phyloP scores from a whole-genome alignment of 2,329 filamentous ascomycete genomes.

The Penicillium digitatum region DNA sequence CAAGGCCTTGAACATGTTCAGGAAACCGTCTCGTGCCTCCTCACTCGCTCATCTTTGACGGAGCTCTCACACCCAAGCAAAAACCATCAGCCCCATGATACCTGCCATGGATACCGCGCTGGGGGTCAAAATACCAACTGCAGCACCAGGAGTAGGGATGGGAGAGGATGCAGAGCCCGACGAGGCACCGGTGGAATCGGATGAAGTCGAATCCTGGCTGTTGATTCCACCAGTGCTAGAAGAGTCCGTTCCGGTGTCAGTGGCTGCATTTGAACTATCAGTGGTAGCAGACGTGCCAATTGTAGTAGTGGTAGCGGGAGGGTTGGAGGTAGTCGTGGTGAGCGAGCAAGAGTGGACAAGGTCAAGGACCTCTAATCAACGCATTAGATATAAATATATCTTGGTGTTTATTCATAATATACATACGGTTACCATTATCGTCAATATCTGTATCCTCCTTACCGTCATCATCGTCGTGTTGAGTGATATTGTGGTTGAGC shows the following conservation, averaged over 20 bases:
- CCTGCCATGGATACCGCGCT: constrained; percentile 20
- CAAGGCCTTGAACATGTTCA: background rate
- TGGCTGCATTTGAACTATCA: constrained; percentile 1
- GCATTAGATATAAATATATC: constrained; percentile 3
- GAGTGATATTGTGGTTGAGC: constrained; percentile 11
- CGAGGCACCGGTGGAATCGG: background rate
- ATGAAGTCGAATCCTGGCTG: background rate
- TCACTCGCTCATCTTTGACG: background rate
- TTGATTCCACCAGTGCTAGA: background rate
- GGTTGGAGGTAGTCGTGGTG: constrained; percentile 27
- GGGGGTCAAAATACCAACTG: constrained; percentile 11
- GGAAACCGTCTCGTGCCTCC: background rate
- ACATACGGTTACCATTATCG: constrained; percentile 29
- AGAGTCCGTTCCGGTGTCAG: constrained; percentile 2
- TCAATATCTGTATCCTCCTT: constrained; percentile 16
- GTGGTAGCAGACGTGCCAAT: constrained; percentile 7
- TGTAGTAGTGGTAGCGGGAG: constrained; percentile 21
- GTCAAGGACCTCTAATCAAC: constrained; percentile 27
- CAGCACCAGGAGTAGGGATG: constrained; percentile 16
- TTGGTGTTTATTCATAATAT: background rate
- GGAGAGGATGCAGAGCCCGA: constrained; percentile 6
- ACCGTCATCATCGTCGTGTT: constrained; percentile 13
- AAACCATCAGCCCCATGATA: constrained; percentile 22
- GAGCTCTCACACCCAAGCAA: constrained; percentile 26
- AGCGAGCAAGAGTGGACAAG: constrained; percentile 29